Conservation (phyloP, 331 rosid genomes). For the Dryas integrifolia region DNA sequence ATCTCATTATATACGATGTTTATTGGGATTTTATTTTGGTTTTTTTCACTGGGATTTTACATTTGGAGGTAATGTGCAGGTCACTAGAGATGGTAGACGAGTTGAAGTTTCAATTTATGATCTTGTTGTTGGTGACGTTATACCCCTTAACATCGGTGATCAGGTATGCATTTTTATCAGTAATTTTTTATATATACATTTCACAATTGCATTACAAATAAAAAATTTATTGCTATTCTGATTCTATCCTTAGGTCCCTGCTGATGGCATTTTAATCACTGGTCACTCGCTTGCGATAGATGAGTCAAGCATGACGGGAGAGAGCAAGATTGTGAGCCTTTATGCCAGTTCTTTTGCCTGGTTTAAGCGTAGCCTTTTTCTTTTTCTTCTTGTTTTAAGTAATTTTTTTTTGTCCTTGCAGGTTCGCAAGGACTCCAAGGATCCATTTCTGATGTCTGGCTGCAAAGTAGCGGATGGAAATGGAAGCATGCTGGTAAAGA, state of each 20-base stretch:
- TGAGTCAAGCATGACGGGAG: slow-evolving; percentile 99
- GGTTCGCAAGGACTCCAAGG: slow-evolving; percentile 67
- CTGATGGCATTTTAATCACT: slow-evolving; percentile 79
- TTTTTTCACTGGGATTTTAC: not conserved
- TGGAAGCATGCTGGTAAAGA: slow-evolving; percentile 85
- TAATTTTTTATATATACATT: slow-evolving; percentile 13
- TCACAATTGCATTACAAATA: slow-evolving; percentile 8
- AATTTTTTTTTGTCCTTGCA: slow-evolving; percentile 29
- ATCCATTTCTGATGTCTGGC: slow-evolving; percentile 94
- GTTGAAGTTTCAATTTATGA: slow-evolving; percentile 93
- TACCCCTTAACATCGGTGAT: slow-evolving; percentile 89
- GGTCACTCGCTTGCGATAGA: slow-evolving; percentile 94
- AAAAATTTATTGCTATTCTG: slow-evolving; percentile 11
- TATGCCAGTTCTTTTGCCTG: slow-evolving; percentile 10
- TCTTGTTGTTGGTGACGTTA: slow-evolving; percentile 85
- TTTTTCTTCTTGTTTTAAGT: not conserved
- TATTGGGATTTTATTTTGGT: not conserved
- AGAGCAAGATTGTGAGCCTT: slow-evolving; percentile 84
- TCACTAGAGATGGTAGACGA: slow-evolving; percentile 85
- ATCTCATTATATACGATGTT: not conserved
- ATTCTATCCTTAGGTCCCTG: slow-evolving; percentile 67
- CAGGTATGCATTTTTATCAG: slow-evolving; percentile 52
- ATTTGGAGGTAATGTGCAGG: slow-evolving; percentile 38
- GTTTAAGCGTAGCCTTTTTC: not conserved
- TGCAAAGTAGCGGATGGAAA: slow-evolving; percentile 99